Base-by-base conservation (phyloP, 805 yeast species). In the Starmerella tilneyi region DNA sequence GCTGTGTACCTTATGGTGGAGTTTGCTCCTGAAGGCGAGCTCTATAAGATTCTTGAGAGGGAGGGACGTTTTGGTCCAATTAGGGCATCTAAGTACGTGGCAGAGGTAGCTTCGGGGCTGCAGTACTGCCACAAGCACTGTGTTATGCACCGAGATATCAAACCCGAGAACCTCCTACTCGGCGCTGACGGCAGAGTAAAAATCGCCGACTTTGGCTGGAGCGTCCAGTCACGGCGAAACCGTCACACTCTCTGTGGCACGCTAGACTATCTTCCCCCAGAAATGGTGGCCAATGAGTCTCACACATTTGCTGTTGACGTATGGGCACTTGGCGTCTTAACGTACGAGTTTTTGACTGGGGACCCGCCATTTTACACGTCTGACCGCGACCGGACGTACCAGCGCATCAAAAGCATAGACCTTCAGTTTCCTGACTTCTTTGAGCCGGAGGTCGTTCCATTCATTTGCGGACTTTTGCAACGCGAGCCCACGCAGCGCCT, bases 161-260 rank as follows among this genome's bases (percentile, higher is more conserved):
- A 89, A 62, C 97, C 97, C 0, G 97, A 92, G 60, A 89, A 89
- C 56, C 82, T 89, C 41, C 64, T 89, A 34, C 66, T 89, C 9
- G 72, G 78, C 49, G 76, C 84, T 58, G 83, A 86, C 51, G 74
- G 74, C 20, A 27, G 24, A 9, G 71, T 89, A 44, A 89, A 88
- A 60, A 71, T 89, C 30, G 81, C 95, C 16, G 98, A 89, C 64
- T 89, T 92, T 61, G 98, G 98, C 12, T 89, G 96, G 96, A 81
- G 94, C 45, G 89, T 88, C 3, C 78, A 77, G 53, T 72, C 82
- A 0, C 75, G 76, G 1, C 64, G 70, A 0, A 44, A 75, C 50
- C 67, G 96, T 56, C 70, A 77, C 13, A 89, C 97, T 0, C 74
- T 92, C 67, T 92, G 97, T 63, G 97, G 98, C 0, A 92, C 98